These are phyloP conservation scores for Cercophora samala DNA, from an alignment of 495 filamentous ascomycete species.

Conservation along the genomic window DNA sequence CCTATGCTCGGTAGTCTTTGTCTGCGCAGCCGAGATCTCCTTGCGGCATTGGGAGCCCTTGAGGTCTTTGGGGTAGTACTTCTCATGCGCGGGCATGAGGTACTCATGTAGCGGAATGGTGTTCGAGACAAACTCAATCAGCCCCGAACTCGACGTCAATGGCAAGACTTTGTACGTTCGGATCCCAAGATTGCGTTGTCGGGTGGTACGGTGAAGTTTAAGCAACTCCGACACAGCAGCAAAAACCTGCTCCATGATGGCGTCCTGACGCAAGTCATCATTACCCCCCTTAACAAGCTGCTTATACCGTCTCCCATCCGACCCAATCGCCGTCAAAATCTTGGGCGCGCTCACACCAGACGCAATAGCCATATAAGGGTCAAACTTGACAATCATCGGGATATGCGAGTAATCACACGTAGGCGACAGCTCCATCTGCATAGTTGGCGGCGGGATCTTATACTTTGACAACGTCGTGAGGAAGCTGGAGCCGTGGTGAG, in stretches of 20 bases:
- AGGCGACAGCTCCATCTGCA: slow-evolving; percentile 72
- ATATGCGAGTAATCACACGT: slow-evolving; percentile 72
- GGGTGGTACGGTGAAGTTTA: slow-evolving; percentile 76
- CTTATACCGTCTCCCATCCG: slow-evolving; percentile 74
- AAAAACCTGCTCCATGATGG: slow-evolving; percentile 99
- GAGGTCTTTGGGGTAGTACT: slow-evolving; percentile 80
- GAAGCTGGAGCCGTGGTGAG: slow-evolving; percentile 53
- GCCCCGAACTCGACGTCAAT: slow-evolving; percentile 74
- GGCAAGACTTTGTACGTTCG: slow-evolving; percentile 95
- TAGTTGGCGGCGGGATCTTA: slow-evolving; percentile 81
- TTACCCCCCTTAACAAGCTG: slow-evolving; percentile 92
- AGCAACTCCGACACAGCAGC: slow-evolving; percentile 89
- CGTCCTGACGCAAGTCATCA: slow-evolving; percentile 96
- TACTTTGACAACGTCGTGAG: slow-evolving; percentile 54
- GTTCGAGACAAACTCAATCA: slow-evolving; percentile 94
- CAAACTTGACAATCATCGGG: slow-evolving; percentile 66
- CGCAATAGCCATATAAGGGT: slow-evolving; percentile 74
- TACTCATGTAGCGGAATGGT: slow-evolving; percentile 89
- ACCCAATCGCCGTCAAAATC: slow-evolving; percentile 74
- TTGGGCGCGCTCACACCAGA: slow-evolving; percentile 89
- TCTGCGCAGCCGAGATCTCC: slow-evolving; percentile 67
- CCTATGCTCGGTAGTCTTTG: slow-evolving; percentile 62
- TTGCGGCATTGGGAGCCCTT: slow-evolving; percentile 72
- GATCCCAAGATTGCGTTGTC: slow-evolving; percentile 82
- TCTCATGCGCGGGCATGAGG: slow-evolving; percentile 82